These are phyloP conservation scores for Verticillium nonalfalfae DNA, from an alignment of 2,329 filamentous ascomycete genomes.

Conservation along the genomic window DNA sequence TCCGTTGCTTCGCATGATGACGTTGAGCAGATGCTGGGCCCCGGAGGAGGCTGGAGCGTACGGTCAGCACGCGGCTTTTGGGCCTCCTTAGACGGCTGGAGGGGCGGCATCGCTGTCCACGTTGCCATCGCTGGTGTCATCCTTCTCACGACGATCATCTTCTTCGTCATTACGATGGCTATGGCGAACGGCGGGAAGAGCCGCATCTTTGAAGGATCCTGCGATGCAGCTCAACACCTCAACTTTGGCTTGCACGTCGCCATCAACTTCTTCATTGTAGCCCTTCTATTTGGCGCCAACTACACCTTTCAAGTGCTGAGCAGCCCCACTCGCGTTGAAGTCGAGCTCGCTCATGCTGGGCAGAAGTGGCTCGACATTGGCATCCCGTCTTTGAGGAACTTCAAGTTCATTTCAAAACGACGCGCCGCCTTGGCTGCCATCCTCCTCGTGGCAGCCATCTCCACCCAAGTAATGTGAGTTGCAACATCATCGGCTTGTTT, in stretches of 20 bases:
- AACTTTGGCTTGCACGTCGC: conserved; percentile 35
- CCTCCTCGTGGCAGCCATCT: conserved; percentile 33
- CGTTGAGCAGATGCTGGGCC: conserved; percentile 7
- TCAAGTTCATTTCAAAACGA: conserved; percentile 32
- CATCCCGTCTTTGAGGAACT: conserved; percentile 44
- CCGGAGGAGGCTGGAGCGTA: conserved; percentile 10
- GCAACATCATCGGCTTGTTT: not conserved
- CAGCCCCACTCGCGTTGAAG: conserved; percentile 44
- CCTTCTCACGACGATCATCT: conserved; percentile 29
- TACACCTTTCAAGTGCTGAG: conserved; percentile 48
- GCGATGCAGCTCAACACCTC: conserved; percentile 25
- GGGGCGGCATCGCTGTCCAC: conserved; percentile 38
- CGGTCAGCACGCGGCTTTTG: conserved; percentile 16
- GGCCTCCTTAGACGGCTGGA: conserved; percentile 34
- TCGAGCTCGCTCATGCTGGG: conserved; percentile 37
- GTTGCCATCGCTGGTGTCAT: conserved; percentile 30
- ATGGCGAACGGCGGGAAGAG: conserved; percentile 25
- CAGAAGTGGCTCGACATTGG: conserved; percentile 47
- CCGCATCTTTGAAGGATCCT: conserved; percentile 30
- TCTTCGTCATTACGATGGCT: conserved; percentile 29
- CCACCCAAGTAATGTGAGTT: conserved; percentile 43
- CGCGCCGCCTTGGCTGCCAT: conserved; percentile 30
- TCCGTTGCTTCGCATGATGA: conserved; percentile 6
- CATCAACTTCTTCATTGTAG: conserved; percentile 35
- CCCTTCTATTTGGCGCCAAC: conserved; percentile 41